Conservation (phyloP, 495 filamentous ascomycete species). For the Filosporella fistucella region DNA sequence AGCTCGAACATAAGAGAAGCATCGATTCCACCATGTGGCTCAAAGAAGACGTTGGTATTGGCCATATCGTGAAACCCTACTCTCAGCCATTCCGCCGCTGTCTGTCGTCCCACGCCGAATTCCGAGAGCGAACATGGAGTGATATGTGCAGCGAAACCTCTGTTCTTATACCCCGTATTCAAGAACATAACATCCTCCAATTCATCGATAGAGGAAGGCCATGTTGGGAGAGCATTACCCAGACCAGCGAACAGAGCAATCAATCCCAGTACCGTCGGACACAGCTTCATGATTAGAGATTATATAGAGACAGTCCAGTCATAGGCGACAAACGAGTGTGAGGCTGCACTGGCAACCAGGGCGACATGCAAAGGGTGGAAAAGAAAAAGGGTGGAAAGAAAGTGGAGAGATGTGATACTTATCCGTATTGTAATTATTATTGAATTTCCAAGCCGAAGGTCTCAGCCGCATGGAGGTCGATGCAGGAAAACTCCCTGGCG, state of each 20-base stretch:
- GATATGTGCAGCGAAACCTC: slow-evolving; percentile 50
- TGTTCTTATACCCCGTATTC: slow-evolving; percentile 44
- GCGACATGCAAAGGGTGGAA: not conserved
- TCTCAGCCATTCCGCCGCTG: slow-evolving; percentile 58
- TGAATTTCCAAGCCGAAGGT: not conserved
- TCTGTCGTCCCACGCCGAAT: slow-evolving; percentile 47
- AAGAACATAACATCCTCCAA: slow-evolving; percentile 60
- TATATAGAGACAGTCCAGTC: slow-evolving; percentile 5
- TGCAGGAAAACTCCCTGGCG: no score
- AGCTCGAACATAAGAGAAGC: slow-evolving; percentile 57
- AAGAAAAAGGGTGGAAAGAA: not conserved
- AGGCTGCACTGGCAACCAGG: slow-evolving; percentile 21
- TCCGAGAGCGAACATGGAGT: slow-evolving; percentile 53
- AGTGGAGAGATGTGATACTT: not conserved
- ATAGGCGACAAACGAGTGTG: slow-evolving; percentile 14
- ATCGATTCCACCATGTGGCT: slow-evolving; percentile 51
- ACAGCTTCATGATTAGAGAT: slow-evolving; percentile 24
- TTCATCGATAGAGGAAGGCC: slow-evolving; percentile 55
- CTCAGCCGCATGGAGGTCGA: slow-evolving; percentile 6
- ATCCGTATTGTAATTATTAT: not conserved
- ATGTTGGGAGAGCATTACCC: slow-evolving; percentile 46
- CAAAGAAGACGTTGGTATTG: slow-evolving; percentile 40
- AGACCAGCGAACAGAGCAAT: slow-evolving; percentile 26
- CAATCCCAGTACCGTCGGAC: slow-evolving; percentile 22
- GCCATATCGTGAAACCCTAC: slow-evolving; percentile 62